These are phyloP conservation scores for Neonectria faginata DNA, from an alignment of 2,329 filamentous ascomycete genomes.

Conservation along the genomic window DNA sequence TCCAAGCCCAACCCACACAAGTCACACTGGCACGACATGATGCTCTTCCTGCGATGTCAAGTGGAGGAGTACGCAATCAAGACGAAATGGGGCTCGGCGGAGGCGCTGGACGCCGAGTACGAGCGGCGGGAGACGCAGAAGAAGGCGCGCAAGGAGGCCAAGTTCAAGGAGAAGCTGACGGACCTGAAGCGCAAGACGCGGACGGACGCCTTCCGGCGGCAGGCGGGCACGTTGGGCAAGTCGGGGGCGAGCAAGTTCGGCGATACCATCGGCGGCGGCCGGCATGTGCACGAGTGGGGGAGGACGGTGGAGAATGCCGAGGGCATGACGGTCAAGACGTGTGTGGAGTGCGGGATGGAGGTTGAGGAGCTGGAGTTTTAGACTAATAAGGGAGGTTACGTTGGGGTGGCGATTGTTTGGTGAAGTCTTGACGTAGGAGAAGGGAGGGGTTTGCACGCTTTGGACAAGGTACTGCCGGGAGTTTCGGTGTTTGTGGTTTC, in stretches of 20 bases:
- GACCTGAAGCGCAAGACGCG: conserved; percentile 94
- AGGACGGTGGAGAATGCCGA: conserved; percentile 74
- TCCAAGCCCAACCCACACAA: conserved; percentile 95
- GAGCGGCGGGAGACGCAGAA: conserved; percentile 81
- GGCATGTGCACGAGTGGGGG: conserved; percentile 92
- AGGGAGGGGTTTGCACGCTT: background rate
- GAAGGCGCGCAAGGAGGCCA: conserved; percentile 87
- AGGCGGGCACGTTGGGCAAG: conserved; percentile 69
- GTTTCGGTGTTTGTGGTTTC: background rate
- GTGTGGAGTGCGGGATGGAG: conserved; percentile 80
- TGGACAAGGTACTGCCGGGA: background rate
- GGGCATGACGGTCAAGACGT: conserved; percentile 85
- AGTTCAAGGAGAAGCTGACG: conserved; percentile 88
- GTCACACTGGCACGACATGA: conserved; percentile 98
- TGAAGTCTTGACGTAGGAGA: background rate
- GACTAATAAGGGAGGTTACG: background rate
- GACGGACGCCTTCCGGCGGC: conserved; percentile 87
- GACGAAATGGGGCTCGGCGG: conserved; percentile 90
- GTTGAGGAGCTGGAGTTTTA: conserved; percentile 80
- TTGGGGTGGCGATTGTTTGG: background rate
- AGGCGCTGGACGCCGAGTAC: conserved; percentile 89
- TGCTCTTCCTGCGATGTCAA: conserved; percentile 93
- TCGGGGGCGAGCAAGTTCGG: conserved; percentile 74
- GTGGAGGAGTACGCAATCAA: conserved; percentile 93
- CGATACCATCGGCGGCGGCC: conserved; percentile 75